Percentiles rank a stretch among this genome's conserved stretches.
These are phyloP conservation scores for Monilinia polystroma DNA, from an alignment of 2,329 filamentous ascomycete genomes.

Conservation along the genomic window DNA sequence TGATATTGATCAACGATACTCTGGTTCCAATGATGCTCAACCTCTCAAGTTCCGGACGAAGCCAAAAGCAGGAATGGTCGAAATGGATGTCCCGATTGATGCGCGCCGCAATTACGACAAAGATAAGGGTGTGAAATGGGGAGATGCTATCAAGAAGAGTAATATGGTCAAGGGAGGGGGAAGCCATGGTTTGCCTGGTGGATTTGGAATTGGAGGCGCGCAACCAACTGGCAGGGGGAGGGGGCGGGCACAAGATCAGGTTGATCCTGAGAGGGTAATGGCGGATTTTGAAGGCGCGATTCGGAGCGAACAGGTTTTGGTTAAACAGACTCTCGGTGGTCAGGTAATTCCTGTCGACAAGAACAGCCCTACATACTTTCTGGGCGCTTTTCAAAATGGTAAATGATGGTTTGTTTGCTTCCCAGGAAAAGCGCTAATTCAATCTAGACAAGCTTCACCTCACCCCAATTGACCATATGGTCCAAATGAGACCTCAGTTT, in stretches of 20 bases:
- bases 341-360: slow-evolving; percentile 69
- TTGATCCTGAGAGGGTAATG: slow-evolving; percentile 40
- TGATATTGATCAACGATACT: slow-evolving; percentile 57
- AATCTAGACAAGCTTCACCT: slow-evolving; percentile 76
- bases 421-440: slow-evolving; percentile 13
- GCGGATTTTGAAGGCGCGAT: slow-evolving; percentile 66
- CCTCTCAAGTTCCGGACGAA: slow-evolving; percentile 81
- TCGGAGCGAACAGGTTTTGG: slow-evolving; percentile 68
- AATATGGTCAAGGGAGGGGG: slow-evolving; percentile 56
- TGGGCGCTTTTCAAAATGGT: slow-evolving; percentile 87
- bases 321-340: slow-evolving; percentile 81
- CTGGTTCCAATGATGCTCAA: slow-evolving; percentile 51
- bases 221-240: slow-evolving; percentile 40
- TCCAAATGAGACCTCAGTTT: slow-evolving; percentile 87
- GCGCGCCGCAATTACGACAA: slow-evolving; percentile 72
- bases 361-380: slow-evolving; percentile 67
- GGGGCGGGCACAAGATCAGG: slow-evolving; percentile 42
- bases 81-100: slow-evolving; percentile 86
- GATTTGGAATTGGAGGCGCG: slow-evolving; percentile 62
- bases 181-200: slow-evolving; percentile 68
- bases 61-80: slow-evolving; percentile 75
- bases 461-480: slow-evolving; percentile 76
- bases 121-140: slow-evolving; percentile 79
- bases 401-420: slow-evolving; percentile 40
- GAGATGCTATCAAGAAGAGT: slow-evolving; percentile 65